Percentiles rank a stretch among this genome's conserved stretches.
These are phyloP conservation scores for Citrus australasica DNA, from an alignment of 345 rosid species.

Conservation along the genomic window DNA sequence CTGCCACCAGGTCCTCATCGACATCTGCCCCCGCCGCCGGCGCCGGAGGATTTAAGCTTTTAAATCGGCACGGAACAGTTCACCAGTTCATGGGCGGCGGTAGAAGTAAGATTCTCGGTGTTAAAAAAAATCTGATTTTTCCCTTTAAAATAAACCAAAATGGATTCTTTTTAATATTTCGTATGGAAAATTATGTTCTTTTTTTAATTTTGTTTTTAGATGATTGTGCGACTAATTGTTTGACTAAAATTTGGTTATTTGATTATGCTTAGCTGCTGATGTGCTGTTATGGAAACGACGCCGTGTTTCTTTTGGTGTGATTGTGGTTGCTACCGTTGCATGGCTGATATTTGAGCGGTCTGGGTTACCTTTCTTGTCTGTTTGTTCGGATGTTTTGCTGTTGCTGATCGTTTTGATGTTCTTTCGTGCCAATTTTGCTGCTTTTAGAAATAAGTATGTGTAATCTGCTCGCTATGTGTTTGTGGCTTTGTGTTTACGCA, in stretches of 20 bases:
- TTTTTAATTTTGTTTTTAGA: not conserved
- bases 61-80: constrained; percentile 34
- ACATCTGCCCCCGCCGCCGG: not conserved
- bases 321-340: constrained; percentile 73
- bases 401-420: constrained; percentile 52
- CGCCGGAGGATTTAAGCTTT: constrained; percentile 22
- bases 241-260: not conserved
- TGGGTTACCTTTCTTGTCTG: constrained; percentile 71
- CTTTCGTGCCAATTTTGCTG: constrained; percentile 55
- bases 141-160: not conserved
- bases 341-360: constrained; percentile 81
- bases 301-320: constrained; percentile 56
- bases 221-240: not conserved
- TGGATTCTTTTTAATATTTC: not conserved
- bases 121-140: not conserved
- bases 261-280: constrained; percentile 55
- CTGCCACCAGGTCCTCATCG: not conserved
- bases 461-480: not conserved
- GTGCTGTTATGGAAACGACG: constrained; percentile 72
- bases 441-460: constrained; percentile 51
- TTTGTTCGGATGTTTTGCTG: constrained; percentile 79
- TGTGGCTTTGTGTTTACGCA: not conserved
- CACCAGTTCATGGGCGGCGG: constrained; percentile 55
- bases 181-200: not conserved
- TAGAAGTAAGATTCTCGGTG: constrained; percentile 23